A percentile compares a stretch with the other conserved stretches of the same genome.
These are phyloP conservation scores for Waltergamsia citrina DNA, from an alignment of 2,329 filamentous ascomycete genomes.

Conservation along the genomic window DNA sequence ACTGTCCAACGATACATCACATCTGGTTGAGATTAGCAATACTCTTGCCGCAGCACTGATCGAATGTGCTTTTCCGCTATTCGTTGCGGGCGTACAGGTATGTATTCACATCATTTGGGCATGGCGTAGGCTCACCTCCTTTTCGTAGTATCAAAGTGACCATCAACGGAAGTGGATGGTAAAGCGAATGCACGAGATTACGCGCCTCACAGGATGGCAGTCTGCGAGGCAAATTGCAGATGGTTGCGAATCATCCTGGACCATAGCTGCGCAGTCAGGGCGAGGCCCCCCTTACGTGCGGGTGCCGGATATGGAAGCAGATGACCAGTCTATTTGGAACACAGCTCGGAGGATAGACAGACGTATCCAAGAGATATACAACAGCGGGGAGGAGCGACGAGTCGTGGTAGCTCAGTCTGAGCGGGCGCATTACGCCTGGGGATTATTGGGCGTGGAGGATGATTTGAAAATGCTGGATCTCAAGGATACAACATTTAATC, in stretches of 20 bases:
- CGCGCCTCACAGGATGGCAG: constrained; percentile 78
- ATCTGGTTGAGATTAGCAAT: constrained; percentile 57
- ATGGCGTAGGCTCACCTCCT: constrained; percentile 4
- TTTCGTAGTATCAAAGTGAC: constrained; percentile 55
- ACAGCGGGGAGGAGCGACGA: constrained; percentile 25
- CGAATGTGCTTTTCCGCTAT: constrained; percentile 73
- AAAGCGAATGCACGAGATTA: constrained; percentile 62
- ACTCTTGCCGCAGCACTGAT: constrained; percentile 72
- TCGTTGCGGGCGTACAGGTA: constrained; percentile 75
- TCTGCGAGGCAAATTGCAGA: constrained; percentile 71
- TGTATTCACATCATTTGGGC: constrained; percentile 7
- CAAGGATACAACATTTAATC: constrained; percentile 4
- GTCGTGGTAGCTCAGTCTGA: constrained; percentile 54
- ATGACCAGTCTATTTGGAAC: constrained; percentile 26
- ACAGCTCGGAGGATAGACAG: constrained; percentile 35
- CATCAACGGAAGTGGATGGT: constrained; percentile 72
- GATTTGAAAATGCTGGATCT: constrained; percentile 30
- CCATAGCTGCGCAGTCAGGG: constrained; percentile 61
- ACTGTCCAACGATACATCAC: constrained; percentile 44
- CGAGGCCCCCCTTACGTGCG: constrained; percentile 66
- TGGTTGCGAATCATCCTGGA: constrained; percentile 81
- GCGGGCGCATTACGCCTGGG: constrained; percentile 66
- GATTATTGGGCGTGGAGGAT: constrained; percentile 67
- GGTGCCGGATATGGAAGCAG: constrained; percentile 15
- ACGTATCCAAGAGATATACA: constrained; percentile 36